phyloP scores from a whole-genome alignment of 2,329 filamentous ascomycete genomes.

The Cordyceps farinosa region DNA sequence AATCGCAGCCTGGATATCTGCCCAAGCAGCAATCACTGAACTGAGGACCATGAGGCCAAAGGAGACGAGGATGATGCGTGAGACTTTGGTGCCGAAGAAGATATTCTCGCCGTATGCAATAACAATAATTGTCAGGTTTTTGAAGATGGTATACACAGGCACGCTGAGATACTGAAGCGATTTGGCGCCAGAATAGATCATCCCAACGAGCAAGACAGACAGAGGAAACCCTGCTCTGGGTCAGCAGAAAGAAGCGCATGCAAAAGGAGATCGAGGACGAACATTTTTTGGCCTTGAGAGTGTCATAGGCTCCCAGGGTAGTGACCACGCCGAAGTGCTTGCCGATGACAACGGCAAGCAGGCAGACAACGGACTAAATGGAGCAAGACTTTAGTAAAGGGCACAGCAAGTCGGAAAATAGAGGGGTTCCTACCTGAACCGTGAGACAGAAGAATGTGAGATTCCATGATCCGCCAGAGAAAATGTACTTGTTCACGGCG shows the following conservation, averaged over 20 bases:
- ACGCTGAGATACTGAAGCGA: constrained; percentile 95
- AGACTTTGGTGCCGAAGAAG: constrained; percentile 95
- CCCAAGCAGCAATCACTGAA: constrained; percentile 93
- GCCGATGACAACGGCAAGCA: constrained; percentile 75
- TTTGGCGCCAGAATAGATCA: constrained; percentile 98
- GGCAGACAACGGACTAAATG: constrained; percentile 78
- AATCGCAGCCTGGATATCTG: constrained; percentile 86
- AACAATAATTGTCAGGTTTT: constrained; percentile 98
- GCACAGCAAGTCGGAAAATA: not conserved
- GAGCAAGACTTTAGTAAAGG: constrained; percentile 19
- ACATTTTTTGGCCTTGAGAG: constrained; percentile 91
- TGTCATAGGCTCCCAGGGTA: constrained; percentile 76
- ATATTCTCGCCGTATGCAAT: constrained; percentile 98
- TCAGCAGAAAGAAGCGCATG: constrained; percentile 21
- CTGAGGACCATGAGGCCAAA: constrained; percentile 97
- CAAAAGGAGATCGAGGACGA: constrained; percentile 33
- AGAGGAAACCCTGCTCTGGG: constrained; percentile 81
- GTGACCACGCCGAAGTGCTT: constrained; percentile 80
- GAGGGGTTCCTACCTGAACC: constrained; percentile 67
- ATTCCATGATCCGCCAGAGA: constrained; percentile 89
- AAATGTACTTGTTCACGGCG: constrained; percentile 98
- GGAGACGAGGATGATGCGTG: constrained; percentile 80
- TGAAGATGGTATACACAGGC: constrained; percentile 99
- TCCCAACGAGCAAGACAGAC: constrained; percentile 90
- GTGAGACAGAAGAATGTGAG: constrained; percentile 92